Evolutionary conservation across 768 basidiomycete species (phyloP), one percentile per base, ranked within the genome.

Genomic region (Tricholoma hemisulphureum): DNA sequence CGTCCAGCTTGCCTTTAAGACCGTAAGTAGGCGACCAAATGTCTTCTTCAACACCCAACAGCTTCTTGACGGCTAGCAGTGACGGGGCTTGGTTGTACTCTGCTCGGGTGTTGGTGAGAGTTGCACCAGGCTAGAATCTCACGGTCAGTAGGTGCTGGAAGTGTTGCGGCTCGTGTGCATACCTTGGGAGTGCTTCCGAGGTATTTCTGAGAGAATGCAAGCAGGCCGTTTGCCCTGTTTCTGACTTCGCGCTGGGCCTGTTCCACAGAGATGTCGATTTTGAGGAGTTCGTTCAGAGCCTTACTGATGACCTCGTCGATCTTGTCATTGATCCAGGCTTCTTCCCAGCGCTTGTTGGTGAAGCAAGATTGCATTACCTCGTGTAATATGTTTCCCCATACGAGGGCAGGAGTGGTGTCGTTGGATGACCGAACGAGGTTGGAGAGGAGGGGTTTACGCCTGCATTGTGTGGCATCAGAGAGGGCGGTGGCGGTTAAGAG

Each of bases 21-120:
- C 97, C 97, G 65, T 92, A 96, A 2, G 85, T 88, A 0, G 97
- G 96, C 0, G 93, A 95, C 90, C 93, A 97, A 61, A 99, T 96
- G 62, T 98, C 95, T 68, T 99, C 97, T 75, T 99, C 97, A 39
- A 96, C 81, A 57, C 94, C 95, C 60, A 93, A 82, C 4, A 97
- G 72, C 26, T 86, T 77, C 5, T 83, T 76, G 49, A 99, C 85
- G 0, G 92, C 89, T 0, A 97, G 78, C 9, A 82, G 73, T 1
- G 86, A 81, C 1, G 74, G 72, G 23, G 79, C 70, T 41, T 78
- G 78, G 14, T 79, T 73, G 1, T 52, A 35, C 6, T 31, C 28
- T 26, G 51, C 51, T 8, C 90, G 82, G 1, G 86, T 86, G 63
- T 95, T 86, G 4, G 80, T 81, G 7, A 97, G 77, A 32, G 82